Percentiles rank a stretch among this genome's conserved stretches.
Conservation (phyloP, 2,329 filamentous ascomycete species). For the Ceratocystis albifundus region DNA sequence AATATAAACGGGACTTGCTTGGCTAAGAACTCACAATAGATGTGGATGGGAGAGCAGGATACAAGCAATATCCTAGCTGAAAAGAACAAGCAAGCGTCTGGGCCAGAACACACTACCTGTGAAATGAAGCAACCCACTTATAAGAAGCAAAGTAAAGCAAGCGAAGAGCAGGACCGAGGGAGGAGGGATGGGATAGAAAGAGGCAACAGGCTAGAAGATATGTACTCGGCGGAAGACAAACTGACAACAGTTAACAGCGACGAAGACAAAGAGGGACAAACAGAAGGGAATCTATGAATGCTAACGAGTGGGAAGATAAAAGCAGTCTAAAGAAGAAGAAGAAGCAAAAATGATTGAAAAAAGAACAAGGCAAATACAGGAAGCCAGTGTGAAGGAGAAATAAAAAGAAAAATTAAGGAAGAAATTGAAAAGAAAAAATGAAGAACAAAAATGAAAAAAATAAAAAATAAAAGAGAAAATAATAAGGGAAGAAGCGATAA, state of each 20-base stretch:
- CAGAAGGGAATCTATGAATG: background rate
- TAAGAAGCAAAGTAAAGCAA: background rate
- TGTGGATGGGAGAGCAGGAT: background rate
- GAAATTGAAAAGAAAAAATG: background rate
- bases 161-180: background rate
- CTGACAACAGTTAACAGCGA: background rate
- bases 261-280: background rate
- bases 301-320: background rate
- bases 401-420: background rate
- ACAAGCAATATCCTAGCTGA: constrained; percentile 2
- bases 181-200: background rate
- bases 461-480: background rate
- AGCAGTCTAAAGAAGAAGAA: too few relatives aligned
- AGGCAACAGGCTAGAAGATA: background rate
- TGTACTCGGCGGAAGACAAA: background rate
- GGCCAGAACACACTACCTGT: background rate
- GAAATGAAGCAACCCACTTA: constrained; percentile 1
- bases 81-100: background rate
- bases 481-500: background rate
- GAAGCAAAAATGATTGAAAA: background rate
- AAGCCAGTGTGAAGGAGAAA: background rate
- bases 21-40: background rate
- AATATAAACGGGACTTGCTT: background rate
- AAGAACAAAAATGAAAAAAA: background rate
- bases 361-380: background rate